These are phyloP conservation scores for Fusarium hainanense DNA, from an alignment of 2,329 filamentous ascomycete genomes.

Conservation along the genomic window DNA sequence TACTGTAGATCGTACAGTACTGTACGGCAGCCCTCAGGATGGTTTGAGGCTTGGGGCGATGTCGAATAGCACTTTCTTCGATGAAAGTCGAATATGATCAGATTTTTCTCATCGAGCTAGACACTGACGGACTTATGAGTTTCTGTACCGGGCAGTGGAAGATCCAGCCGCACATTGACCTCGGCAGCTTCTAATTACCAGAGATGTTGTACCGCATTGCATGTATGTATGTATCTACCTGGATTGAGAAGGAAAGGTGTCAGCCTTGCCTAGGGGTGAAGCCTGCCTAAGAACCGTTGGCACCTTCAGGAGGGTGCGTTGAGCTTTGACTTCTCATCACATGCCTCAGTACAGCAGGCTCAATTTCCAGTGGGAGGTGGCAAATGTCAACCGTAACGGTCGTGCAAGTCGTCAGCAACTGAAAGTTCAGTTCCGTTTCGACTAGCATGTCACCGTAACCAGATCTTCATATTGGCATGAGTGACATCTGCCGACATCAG, in stretches of 20 bases:
- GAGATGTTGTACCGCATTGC: neutral
- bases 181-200: conserved; percentile 16
- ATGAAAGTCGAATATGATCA: neutral
- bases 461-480: neutral
- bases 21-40: neutral
- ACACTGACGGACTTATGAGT: neutral
- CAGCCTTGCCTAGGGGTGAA: conserved; percentile 11
- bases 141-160: neutral
- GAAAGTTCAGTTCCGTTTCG: conserved; percentile 9
- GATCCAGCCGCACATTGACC: neutral
- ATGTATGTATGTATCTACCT: neutral
- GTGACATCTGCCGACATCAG: conserved; percentile 20
- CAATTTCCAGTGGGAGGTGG: conserved; percentile 13
- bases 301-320: neutral
- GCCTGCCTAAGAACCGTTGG: conserved; percentile 20
- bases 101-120: neutral
- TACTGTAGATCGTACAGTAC: conserved; percentile 11
- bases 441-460: conserved; percentile 1
- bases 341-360: conserved; percentile 8
- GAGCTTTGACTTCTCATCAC: conserved; percentile 15
- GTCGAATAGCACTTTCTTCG: neutral
- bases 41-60: conserved; percentile 16
- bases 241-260: conserved; percentile 17
- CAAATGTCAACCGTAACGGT: conserved; percentile 17
- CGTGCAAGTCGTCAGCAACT: conserved; percentile 12